phyloP scores from a whole-genome alignment of 169 alveolate genomes.

The Cryptosporidium parvum region DNA sequence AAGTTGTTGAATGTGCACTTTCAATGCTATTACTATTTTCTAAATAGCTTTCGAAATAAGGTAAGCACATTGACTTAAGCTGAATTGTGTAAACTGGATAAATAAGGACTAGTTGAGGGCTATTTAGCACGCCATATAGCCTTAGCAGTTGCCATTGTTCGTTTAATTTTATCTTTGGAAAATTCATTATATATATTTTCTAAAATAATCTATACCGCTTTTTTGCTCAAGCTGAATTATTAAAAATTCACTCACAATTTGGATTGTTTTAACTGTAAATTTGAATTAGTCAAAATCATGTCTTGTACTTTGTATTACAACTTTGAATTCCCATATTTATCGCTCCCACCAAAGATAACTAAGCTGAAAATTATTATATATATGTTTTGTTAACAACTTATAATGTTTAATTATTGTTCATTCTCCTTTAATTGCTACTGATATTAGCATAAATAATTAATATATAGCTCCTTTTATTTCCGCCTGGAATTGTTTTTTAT shows the following conservation, averaged over 20 bases:
- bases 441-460: neutral
- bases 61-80: slow-evolving; percentile 52
- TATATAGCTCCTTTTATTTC: neutral
- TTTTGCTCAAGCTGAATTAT: neutral
- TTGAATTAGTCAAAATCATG: too few species aligned
- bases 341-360: neutral
- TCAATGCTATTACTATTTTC: neutral
- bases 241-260: neutral
- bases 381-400: neutral
- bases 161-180: slow-evolving; percentile 23
- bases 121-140: slow-evolving; percentile 48
- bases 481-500: neutral
- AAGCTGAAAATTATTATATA: neutral
- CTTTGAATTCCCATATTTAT: neutral
- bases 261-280: neutral
- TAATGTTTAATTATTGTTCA: neutral
- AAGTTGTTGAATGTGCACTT: neutral
- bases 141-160: slow-evolving; percentile 69
- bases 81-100: slow-evolving; percentile 69
- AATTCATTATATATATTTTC: slow-evolving; percentile 3
- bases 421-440: neutral
- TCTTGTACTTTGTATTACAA: too few species aligned
- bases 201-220: neutral
- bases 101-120: slow-evolving; percentile 49
- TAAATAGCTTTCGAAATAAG: slow-evolving; percentile 17